Evolutionary conservation across 2,329 filamentous ascomycete species (phyloP).

Genomic region (Penicillium aurantiogriseum): DNA sequence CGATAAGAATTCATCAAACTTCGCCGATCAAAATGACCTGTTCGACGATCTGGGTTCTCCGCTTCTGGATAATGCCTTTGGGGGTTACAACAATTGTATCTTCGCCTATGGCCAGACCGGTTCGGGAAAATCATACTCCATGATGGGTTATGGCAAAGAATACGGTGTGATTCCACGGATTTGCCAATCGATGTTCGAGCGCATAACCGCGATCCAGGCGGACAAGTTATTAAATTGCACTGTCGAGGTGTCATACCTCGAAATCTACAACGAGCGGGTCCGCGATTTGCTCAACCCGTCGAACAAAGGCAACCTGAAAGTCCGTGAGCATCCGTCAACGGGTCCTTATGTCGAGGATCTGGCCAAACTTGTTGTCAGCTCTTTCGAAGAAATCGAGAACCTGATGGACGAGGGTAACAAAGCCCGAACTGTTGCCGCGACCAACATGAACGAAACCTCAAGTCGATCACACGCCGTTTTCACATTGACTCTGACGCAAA

Average conservation of each 20-base stretch:
- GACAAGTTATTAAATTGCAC: conserved; percentile 82
- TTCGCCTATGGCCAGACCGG: conserved; percentile 98
- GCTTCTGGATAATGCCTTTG: conserved; percentile 94
- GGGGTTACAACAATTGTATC: conserved; percentile 99
- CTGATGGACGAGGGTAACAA: conserved; percentile 99
- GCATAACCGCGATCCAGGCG: conserved; percentile 69
- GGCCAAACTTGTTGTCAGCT: conserved; percentile 88
- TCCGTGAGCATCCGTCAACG: conserved; percentile 94
- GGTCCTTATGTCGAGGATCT: conserved; percentile 98
- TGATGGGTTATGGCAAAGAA: conserved; percentile 99
- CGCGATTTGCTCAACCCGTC: conserved; percentile 91
- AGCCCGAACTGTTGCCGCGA: conserved; percentile 93
- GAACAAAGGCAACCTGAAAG: conserved; percentile 94
- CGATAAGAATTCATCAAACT: conserved; percentile 73
- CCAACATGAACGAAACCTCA: conserved; percentile 99
- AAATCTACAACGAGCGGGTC: conserved; percentile 98
- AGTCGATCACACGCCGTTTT: conserved; percentile 98
- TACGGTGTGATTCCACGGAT: conserved; percentile 94
- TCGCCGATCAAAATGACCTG: conserved; percentile 84
- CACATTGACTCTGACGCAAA: conserved; percentile 92
- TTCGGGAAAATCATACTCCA: conserved; percentile 97
- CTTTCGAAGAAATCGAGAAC: conserved; percentile 93
- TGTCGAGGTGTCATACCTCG: conserved; percentile 95
- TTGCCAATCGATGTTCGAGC: conserved; percentile 94
- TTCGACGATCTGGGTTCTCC: conserved; percentile 86